Conservation (phyloP, 805 yeast species). For the Candida ipomoeae region DNA sequence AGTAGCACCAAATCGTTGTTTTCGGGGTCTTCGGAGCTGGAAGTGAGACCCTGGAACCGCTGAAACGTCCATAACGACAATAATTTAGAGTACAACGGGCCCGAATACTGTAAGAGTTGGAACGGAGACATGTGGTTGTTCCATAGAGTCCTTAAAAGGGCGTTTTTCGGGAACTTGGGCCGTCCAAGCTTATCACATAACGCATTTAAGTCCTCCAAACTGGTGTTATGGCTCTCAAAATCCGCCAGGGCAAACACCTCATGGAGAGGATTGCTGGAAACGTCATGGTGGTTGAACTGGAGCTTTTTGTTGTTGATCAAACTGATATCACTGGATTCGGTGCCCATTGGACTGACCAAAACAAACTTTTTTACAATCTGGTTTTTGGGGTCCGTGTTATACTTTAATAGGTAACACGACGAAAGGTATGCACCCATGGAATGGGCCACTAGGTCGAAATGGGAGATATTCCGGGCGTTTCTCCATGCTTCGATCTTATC, state of each 20-base stretch:
- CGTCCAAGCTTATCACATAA: conserved; percentile 34
- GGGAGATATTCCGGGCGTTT: conserved; percentile 16
- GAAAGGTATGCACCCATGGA: conserved; percentile 43
- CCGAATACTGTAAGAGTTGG: conserved; percentile 33
- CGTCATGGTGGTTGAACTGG: conserved; percentile 32
- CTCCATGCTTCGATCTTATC: conserved; percentile 39
- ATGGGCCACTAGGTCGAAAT: conserved; percentile 34
- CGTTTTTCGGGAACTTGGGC: conserved; percentile 36
- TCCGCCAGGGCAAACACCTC: conserved; percentile 26
- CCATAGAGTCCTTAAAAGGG: conserved; percentile 33
- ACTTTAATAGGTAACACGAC: conserved; percentile 39
- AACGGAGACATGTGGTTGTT: conserved; percentile 36
- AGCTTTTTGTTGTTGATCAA: conserved; percentile 28
- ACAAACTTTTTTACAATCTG: conserved; percentile 21
- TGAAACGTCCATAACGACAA: conserved; percentile 41
- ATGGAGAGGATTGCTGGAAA: conserved; percentile 33
- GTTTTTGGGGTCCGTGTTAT: conserved; percentile 19
- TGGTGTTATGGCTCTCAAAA: conserved; percentile 16
- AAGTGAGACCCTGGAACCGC: conserved; percentile 30
- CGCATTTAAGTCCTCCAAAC: conserved; percentile 14
- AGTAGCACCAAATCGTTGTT: conserved; percentile 26
- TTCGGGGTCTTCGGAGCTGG: conserved; percentile 8
- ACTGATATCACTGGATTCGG: conserved; percentile 35
- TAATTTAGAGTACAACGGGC: conserved; percentile 38
- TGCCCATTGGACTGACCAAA: conserved; percentile 42